These are phyloP conservation scores for Clathrus columnatus DNA, from an alignment of 768 basidiomycete species.

Conservation along the genomic window DNA sequence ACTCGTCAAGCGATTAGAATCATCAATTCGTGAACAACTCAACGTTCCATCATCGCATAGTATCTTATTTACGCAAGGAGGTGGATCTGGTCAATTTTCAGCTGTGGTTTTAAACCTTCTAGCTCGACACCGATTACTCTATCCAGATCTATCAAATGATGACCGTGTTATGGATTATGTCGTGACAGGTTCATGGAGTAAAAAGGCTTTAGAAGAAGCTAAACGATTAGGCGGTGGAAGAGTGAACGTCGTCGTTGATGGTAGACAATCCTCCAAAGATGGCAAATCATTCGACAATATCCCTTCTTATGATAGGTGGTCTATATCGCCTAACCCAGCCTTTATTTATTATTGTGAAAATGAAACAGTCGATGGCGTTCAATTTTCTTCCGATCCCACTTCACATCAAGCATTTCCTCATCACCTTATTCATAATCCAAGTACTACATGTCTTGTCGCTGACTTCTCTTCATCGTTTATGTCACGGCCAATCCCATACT, in stretches of 20 bases:
- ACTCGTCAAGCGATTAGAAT: conserved; percentile 54
- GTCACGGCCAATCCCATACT: conserved; percentile 81
- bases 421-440: conserved; percentile 48
- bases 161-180: conserved; percentile 77
- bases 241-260: conserved; percentile 66
- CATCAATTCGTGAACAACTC: conserved; percentile 67
- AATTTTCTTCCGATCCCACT: conserved; percentile 58
- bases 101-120: conserved; percentile 88
- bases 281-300: conserved; percentile 71
- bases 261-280: conserved; percentile 50
- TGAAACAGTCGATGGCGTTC: conserved; percentile 94
- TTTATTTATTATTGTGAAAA: conserved; percentile 99
- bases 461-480: conserved; percentile 98
- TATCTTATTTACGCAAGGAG: conserved; percentile 91
- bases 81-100: conserved; percentile 87
- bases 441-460: conserved; percentile 65
- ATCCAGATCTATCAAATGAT: conserved; percentile 46
- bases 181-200: conserved; percentile 89
- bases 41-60: conserved; percentile 74
- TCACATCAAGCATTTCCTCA: conserved; percentile 73
- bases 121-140: conserved; percentile 69
- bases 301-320: conserved; percentile 64
- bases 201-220: conserved; percentile 79
- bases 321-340: conserved; percentile 73
- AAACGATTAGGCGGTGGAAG: conserved; percentile 46